Evolutionary conservation across 176 grass and related monocot species (phyloP).

Genomic region (Zizania latifolia): DNA sequence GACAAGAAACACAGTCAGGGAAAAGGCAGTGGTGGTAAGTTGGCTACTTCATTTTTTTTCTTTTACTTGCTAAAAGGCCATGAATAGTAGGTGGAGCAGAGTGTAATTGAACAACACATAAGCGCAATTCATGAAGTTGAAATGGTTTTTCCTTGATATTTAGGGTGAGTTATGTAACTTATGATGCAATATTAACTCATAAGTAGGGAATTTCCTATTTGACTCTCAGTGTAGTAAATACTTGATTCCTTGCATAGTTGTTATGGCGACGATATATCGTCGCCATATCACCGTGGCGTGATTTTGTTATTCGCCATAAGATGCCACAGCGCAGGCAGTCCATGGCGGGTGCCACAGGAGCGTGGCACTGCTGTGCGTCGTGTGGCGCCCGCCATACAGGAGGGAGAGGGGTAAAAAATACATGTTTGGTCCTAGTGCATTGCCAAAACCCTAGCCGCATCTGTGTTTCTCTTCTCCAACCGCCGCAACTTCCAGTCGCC

Average conservation of each 20-base stretch:
- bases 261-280: too few relatives aligned
- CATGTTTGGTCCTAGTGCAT: too few relatives aligned
- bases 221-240: background rate
- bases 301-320: too few relatives aligned
- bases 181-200: conserved; percentile 7
- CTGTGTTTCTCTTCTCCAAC: too few relatives aligned
- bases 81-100: background rate
- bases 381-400: too few relatives aligned
- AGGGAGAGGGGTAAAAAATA: too few relatives aligned
- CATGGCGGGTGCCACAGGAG: too few relatives aligned
- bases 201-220: conserved; percentile 4
- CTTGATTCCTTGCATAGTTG: background rate
- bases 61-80: background rate
- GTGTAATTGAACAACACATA: background rate
- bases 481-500: too few relatives aligned
- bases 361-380: too few relatives aligned
- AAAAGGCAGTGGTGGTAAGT: conserved; percentile 37
- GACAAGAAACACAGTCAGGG: conserved; percentile 44
- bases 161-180: background rate
- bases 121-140: background rate
- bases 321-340: too few relatives aligned
- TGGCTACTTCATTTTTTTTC: background rate
- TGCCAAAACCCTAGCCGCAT: too few relatives aligned
- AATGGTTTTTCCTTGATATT: conserved; percentile 14
- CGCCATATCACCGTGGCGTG: too few relatives aligned